Evolutionary conservation across 345 rosid genomes (phyloP), one percentile per base, ranked within the genome.

Genomic region (Noccaea caerulescens): DNA sequence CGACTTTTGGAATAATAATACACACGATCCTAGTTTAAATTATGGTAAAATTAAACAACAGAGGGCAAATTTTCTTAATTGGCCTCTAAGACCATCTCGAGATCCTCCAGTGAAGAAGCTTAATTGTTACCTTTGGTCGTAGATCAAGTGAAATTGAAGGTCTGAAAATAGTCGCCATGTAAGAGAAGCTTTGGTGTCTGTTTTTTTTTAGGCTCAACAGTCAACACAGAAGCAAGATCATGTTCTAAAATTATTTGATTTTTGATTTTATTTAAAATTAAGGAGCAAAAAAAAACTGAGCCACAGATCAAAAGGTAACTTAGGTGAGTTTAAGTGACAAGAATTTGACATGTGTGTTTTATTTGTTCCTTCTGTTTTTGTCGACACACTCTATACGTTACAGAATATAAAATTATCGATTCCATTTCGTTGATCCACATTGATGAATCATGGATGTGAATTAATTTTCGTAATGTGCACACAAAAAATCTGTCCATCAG

Each of bases 151-250:
- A 60, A 34, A 79, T 69, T 8, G 88, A 70, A 38, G 83, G 85
- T 66, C 71, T 63, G 73, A 82, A 77, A 58, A 88, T 83, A 74
- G 84, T 84, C 75, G 96, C 96, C 98, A 92, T 92, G 36, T 68
- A 72, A 30, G 67, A 60, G 44, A 25, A 72, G 51, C 43, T 55
- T 33, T 38, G 42, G 8, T 44, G 18, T 66, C 50, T 73, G 43
- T 72, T 47, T 39, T 65, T 41, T 20, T 20, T 20, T 20, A 16
- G 6, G 13, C 52, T 49, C 72, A 13, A 51, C 62, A 62, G 30
- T 49, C 72, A 10, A 51, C 62, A 62, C 39, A n/a, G 0, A 9
- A 54, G 63, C 41, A 49, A 25, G 18, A 51, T 27, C 10, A 8
- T 69, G 11, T 46, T 6, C 45, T 20, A 20, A 20, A 20, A 20